Conservation (phyloP, 495 filamentous ascomycete species). For the Penicillium roqueforti region DNA sequence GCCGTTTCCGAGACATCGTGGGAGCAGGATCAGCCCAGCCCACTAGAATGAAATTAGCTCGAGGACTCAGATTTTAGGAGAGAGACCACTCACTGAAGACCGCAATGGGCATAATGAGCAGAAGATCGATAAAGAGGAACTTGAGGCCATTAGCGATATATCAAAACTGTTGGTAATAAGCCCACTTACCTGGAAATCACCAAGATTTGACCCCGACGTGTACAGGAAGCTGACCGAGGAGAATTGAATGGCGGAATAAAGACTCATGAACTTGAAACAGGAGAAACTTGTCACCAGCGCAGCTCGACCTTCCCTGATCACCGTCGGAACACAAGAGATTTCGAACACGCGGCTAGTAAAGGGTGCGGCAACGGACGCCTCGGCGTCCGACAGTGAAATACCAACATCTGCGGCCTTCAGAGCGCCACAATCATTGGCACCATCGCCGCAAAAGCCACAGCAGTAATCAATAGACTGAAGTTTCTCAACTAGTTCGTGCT, state of each 20-base stretch:
- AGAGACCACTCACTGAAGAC: slow-evolving; percentile 70
- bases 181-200: slow-evolving; percentile 77
- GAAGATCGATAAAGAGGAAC: slow-evolving; percentile 93
- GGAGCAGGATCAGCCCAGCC: slow-evolving; percentile 88
- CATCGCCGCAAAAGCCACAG: slow-evolving; percentile 95
- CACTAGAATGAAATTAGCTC: slow-evolving; percentile 50
- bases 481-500: slow-evolving; percentile 96
- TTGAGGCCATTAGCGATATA: slow-evolving; percentile 25
- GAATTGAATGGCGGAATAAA: slow-evolving; percentile 99
- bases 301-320: slow-evolving; percentile 92
- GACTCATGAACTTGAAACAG: slow-evolving; percentile 99
- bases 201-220: slow-evolving; percentile 89
- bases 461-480: slow-evolving; percentile 95
- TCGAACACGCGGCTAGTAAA: slow-evolving; percentile 96
- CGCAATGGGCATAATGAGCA: slow-evolving; percentile 90
- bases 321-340: slow-evolving; percentile 90
- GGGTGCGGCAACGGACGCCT: slow-evolving; percentile 95
- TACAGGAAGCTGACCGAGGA: slow-evolving; percentile 98
- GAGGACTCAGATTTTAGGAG: background rate
- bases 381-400: slow-evolving; percentile 96
- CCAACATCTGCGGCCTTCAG: slow-evolving; percentile 97
- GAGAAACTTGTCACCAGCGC: slow-evolving; percentile 96
- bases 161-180: background rate
- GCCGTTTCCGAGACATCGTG: slow-evolving; percentile 73
- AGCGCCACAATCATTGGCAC: slow-evolving; percentile 97